Percentiles rank a stretch among this genome's conserved stretches.
phyloP scores from a whole-genome alignment of 306 rosid species.

The Parietaria judaica region DNA sequence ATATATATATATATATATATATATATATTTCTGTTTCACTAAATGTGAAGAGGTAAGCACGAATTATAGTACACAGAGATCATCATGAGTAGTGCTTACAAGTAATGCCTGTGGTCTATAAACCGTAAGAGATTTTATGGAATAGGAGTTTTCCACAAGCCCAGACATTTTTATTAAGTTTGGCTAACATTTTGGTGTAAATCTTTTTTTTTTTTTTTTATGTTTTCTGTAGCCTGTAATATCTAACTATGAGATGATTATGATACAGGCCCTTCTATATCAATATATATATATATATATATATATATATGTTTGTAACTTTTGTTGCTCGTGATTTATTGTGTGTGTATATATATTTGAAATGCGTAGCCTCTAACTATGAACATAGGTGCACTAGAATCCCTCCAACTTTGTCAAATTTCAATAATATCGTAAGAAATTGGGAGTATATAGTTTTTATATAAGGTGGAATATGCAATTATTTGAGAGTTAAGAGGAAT shows the following conservation, averaged over 20 bases:
- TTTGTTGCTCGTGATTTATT: not conserved
- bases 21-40: conserved; percentile 6
- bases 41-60: conserved; percentile 7
- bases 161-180: not conserved
- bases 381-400: no score
- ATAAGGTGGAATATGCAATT: no score
- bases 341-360: no score
- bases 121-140: conserved; percentile 1
- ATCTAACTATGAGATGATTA: not conserved
- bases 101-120: not conserved
- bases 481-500: no score
- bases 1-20: not conserved
- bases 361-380: not conserved
- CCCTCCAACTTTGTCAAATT: no score
- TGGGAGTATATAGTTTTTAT: no score
- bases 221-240: conserved; percentile 12
- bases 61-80: not conserved
- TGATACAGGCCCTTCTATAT: conserved; percentile 8
- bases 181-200: not conserved
- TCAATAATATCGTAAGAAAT: no score
- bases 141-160: conserved; percentile 1
- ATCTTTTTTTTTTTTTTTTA: conserved; percentile 12
- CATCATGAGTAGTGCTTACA: conserved; percentile 4
- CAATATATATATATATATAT: no score
- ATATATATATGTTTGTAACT: conserved; percentile 4